Evolutionary conservation across 176 grass and related monocot species (phyloP), one percentile per base, ranked within the genome.

Genomic region (Eleusine coracana): DNA sequence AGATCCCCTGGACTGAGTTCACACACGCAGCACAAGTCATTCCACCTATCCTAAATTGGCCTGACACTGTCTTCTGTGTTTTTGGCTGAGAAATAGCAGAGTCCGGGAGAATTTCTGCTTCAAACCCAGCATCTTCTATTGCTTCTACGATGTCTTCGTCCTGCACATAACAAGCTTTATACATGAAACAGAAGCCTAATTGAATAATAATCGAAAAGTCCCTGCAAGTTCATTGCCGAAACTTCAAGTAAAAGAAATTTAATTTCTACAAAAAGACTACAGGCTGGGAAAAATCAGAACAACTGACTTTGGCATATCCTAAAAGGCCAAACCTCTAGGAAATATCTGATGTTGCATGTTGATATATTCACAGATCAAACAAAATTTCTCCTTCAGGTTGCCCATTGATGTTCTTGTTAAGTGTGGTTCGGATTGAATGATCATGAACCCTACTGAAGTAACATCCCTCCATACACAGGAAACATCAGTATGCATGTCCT

Each of bases 11-110:
- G 58, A 99, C 89, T 20, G 96, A 99, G 68, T 89, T 99, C 71
- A 93, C 93, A 75, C 96, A 99, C 58, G 93, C 96, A 46, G 96
- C 87, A 20, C 96, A 99, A 48, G 93, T 99, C 96, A 99, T 93
- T 2, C 96, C 91, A 37, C 93, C 91, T 85, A 99, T 96, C 75
- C 83, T 91, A 89, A 99, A 99, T 78, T 99, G 96, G 3, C 93
- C 93, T 49, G 89, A 90, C 50, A 99, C 79, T 58, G 70, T 85
- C 21, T 92, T 96, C 23, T 93, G 89, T 0, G 82, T 78, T 83
- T 81, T 96, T 16, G 89, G 83, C 77, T 88, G 89, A 71, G 84
- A 87, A 86, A 88, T 76, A 66, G 56, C 78, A 83, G 87, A 82
- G 40, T 96, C 93, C n/a, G 85, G 91, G 50, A 99, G 87, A 68